Evolutionary conservation across 768 basidiomycete genomes (phyloP).

Genomic region (Leccinum subtestaceum): DNA sequence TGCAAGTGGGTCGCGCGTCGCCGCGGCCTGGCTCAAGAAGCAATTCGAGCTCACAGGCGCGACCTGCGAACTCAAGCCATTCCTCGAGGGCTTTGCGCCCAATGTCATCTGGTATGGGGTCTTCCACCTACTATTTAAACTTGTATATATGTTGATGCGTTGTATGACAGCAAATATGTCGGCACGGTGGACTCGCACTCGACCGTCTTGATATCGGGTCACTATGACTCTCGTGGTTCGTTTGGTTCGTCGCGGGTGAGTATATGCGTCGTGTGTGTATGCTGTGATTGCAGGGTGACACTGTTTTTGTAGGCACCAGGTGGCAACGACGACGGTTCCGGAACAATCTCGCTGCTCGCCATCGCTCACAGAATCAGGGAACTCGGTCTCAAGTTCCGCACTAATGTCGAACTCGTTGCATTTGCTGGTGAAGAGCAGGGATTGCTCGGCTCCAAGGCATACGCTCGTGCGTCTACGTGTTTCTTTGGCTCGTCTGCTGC

Average conservation of each 20-base stretch:
- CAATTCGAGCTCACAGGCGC: conserved; percentile 76
- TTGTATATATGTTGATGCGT: neutral
- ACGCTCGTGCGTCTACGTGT: conserved; percentile 60
- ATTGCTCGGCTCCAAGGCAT: conserved; percentile 70
- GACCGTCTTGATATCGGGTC: conserved; percentile 74
- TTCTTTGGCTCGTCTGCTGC: neutral
- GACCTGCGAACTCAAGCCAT: conserved; percentile 61
- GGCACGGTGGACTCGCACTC: conserved; percentile 45
- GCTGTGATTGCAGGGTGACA: neutral
- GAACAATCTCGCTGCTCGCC: conserved; percentile 68
- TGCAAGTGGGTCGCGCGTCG: conserved; percentile 49
- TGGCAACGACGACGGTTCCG: conserved; percentile 63
- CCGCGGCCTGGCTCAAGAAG: conserved; percentile 48
- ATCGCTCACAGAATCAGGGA: conserved; percentile 75
- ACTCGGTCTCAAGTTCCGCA: conserved; percentile 65
- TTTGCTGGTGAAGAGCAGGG: conserved; percentile 96
- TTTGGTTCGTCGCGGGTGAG: conserved; percentile 66
- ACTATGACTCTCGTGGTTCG: conserved; percentile 89
- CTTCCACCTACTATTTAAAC: neutral
- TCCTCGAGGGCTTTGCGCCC: conserved; percentile 74
- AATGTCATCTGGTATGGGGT: conserved; percentile 75
- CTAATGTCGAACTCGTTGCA: conserved; percentile 74
- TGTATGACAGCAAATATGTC: conserved; percentile 46
- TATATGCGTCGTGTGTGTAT: neutral
- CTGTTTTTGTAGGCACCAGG: conserved; percentile 38